Base-by-base conservation (phyloP, 1,284 basidiomycete species). In the Pascua guehoae region DNA sequence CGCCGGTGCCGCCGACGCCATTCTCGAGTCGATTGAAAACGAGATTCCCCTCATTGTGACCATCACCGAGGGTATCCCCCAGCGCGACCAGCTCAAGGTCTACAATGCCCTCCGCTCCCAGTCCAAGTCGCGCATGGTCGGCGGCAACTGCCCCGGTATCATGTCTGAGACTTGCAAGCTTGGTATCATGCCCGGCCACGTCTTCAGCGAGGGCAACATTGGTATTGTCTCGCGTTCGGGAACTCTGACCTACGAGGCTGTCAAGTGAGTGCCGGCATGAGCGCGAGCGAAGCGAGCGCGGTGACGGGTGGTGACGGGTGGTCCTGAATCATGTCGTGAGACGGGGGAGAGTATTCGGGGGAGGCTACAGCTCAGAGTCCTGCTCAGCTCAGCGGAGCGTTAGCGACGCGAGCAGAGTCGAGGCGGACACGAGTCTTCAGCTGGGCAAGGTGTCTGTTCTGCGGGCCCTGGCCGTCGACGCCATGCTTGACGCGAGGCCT, bases 121-220 rank as follows among this genome's bases (percentile, higher is more conserved):
- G 79, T 91, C 86, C 64, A 93, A 91, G 73, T 95, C 91, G 58
- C 87, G 96, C 68, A 87, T 99, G 66, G 89, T 96, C 51, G 92
- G 92, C 38, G 75, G 74, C 50, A 99, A 99, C 79, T 99, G 96
- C 80, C 96, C 96, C 5, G 96, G 96, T 76, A 87, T 99, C 71
- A 98, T 99, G 73, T 91, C 93, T 36, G 83, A 89, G 56, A 95
- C 95, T 15, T 99, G 96, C 83, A 98, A 98, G 83, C 98, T 99
- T 86, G 96, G 96, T 61, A 99, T 99, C 75, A 95, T 98, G 81
- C 96, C 96, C 32, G 95, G 94, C 43, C 92, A 96, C 74, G 95
- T 98, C 68, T 95, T 98, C 82, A 90, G 80, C 64, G 91, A 95
- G 55, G 95, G 95, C 56, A 92, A 88, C 66, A 93, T 96, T 66